Evolutionary conservation across 2,329 filamentous ascomycete species (phyloP).

Genomic region (Arthrocladium fulminans): DNA sequence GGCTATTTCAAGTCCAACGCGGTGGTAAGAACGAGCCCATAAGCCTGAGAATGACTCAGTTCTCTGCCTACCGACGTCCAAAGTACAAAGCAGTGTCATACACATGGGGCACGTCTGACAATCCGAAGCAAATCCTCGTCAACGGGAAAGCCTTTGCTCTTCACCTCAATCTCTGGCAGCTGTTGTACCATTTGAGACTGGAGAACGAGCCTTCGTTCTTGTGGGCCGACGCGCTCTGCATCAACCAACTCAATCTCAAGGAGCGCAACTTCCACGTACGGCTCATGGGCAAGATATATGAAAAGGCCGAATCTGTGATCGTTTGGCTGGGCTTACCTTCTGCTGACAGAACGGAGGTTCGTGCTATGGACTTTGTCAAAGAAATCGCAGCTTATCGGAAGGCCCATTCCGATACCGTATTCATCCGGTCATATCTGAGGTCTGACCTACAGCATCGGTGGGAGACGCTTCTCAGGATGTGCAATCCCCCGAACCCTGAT

Average conservation of each 20-base stretch:
- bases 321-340: conserved; percentile 24
- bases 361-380: conserved; percentile 17
- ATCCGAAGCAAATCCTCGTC: conserved; percentile 15
- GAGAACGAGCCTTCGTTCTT: conserved; percentile 13
- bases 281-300: conserved; percentile 21
- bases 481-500: neutral
- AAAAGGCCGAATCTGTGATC: conserved; percentile 14
- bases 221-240: conserved; percentile 22
- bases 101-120: conserved; percentile 18
- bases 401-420: neutral
- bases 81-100: conserved; percentile 21
- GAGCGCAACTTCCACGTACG: conserved; percentile 22
- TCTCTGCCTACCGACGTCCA: conserved; percentile 16
- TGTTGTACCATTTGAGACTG: conserved; percentile 18
- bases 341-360: conserved; percentile 17
- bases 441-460: conserved; percentile 9
- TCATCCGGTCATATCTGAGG: neutral
- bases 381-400: conserved; percentile 10
- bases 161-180: conserved; percentile 17
- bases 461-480: conserved; percentile 9
- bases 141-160: conserved; percentile 18
- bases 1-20: conserved; percentile 19
- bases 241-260: conserved; percentile 20
- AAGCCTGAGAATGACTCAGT: conserved; percentile 21
- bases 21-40: conserved; percentile 11